Evolutionary conservation across 441 rosid species (phyloP).

Genomic region (Hypseocharis bilobata): DNA sequence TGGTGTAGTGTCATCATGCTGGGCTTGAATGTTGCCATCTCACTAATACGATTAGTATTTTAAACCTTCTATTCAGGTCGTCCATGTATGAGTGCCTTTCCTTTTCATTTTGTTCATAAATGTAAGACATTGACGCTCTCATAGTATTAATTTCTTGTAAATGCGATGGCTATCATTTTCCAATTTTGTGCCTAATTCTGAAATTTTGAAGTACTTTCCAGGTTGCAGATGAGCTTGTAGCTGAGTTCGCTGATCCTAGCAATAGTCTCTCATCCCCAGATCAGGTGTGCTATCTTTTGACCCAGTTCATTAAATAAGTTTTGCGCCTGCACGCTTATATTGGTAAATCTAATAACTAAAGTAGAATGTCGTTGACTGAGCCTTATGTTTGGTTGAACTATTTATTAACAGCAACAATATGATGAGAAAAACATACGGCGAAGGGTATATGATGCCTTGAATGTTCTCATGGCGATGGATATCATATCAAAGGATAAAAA

Average conservation of each 20-base stretch:
- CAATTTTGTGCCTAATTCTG: conserved; percentile 18
- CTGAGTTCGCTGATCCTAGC: conserved; percentile 86
- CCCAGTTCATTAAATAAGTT: conserved; percentile 8
- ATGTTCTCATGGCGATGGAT: conserved; percentile 99
- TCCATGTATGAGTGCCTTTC: neutral
- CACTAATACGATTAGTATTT: no score
- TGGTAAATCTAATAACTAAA: conserved; percentile 4
- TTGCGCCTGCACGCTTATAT: conserved; percentile 1
- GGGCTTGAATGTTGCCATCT: no score
- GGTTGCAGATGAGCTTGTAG: conserved; percentile 99
- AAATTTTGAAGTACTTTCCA: conserved; percentile 37
- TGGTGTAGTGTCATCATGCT: no score
- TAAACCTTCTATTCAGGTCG: no score
- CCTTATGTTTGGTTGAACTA: conserved; percentile 12
- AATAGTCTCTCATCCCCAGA: conserved; percentile 66
- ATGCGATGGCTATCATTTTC: neutral
- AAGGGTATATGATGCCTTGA: conserved; percentile 94
- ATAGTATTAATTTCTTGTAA: neutral
- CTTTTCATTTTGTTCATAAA: neutral
- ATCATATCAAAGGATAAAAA: conserved; percentile 97
- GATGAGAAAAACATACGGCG: conserved; percentile 96
- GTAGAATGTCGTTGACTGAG: conserved; percentile 7
- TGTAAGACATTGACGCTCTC: neutral
- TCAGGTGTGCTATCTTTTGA: conserved; percentile 46
- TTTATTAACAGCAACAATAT: conserved; percentile 64